Conservation (phyloP, 2,329 filamentous ascomycete genomes). For the Aureobasidium sp. region DNA sequence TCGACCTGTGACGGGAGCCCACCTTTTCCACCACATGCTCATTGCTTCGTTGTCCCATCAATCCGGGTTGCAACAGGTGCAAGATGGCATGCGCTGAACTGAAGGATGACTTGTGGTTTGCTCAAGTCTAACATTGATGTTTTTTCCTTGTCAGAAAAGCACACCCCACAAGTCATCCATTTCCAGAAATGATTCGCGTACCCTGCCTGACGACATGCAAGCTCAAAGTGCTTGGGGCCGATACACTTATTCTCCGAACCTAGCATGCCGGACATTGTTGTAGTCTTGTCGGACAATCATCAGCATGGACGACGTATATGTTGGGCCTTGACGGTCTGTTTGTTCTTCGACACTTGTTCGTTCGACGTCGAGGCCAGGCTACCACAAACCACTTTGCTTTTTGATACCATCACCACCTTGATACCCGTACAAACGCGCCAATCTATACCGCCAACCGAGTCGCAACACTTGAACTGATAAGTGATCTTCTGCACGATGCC, state of each 20-base stretch:
- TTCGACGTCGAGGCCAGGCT: background rate
- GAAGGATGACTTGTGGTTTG: background rate
- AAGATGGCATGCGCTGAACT: background rate
- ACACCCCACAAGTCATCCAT: background rate
- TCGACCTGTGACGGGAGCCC: background rate
- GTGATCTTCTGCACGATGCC: constrained; percentile 7
- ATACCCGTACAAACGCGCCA: background rate
- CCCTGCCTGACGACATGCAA: background rate
- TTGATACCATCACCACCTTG: background rate
- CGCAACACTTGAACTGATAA: background rate
- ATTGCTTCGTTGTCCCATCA: background rate
- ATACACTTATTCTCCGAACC: constrained; percentile 12
- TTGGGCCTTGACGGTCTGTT: background rate
- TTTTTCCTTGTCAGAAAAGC: background rate
- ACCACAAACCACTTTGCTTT: background rate
- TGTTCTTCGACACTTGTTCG: background rate
- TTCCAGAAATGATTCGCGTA: constrained; percentile 2
- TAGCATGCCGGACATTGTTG: background rate
- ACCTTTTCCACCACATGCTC: background rate
- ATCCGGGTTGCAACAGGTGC: background rate
- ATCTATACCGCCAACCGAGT: no score
- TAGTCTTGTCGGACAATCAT: background rate
- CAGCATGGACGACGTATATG: constrained; percentile 3
- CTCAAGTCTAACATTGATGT: background rate
- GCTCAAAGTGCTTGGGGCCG: constrained; percentile 7